These are phyloP conservation scores for Bimuria novae-zelandiae DNA, from an alignment of 2,329 filamentous ascomycete species.

Conservation along the genomic window DNA sequence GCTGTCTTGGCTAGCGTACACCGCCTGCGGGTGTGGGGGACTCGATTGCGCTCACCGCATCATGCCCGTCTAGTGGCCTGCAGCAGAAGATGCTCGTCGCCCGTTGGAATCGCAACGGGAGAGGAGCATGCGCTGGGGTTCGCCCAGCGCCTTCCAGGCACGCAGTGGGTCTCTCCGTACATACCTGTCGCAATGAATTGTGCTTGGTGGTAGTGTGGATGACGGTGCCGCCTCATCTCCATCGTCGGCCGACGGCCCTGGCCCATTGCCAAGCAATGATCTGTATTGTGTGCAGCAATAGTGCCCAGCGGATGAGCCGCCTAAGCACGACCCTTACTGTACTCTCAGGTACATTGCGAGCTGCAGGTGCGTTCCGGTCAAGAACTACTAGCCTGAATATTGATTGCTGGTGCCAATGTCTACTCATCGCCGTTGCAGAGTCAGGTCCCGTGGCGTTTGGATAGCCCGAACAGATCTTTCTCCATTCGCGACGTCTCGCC, in stretches of 20 bases:
- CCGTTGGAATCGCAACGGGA: not conserved
- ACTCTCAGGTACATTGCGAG: constrained; percentile 31
- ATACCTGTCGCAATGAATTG: too few species aligned
- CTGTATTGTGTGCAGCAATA: constrained; percentile 31
- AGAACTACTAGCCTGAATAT: too few species aligned
- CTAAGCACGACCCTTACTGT: constrained; percentile 19
- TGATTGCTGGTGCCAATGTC: too few species aligned
- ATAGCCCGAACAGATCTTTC: too few species aligned
- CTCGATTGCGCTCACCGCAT: not conserved
- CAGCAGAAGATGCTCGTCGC: not conserved
- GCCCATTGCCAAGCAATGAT: constrained; percentile 35
- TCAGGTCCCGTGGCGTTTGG: too few species aligned
- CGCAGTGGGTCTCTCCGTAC: too few species aligned
- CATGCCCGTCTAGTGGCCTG: constrained; percentile 1
- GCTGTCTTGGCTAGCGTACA: constrained; percentile 7
- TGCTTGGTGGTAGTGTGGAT: too few species aligned
- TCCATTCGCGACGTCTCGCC: too few species aligned
- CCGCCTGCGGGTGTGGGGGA: too few species aligned
- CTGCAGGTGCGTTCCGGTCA: too few species aligned
- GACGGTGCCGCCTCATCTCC: constrained; percentile 10
- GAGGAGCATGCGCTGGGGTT: not conserved
- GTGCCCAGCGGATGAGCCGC: constrained; percentile 17
- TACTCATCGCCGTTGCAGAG: too few species aligned
- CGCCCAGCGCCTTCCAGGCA: not conserved
- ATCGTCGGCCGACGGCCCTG: constrained; percentile 2